Evolutionary conservation across 1,284 basidiomycete species (phyloP), one percentile per base, ranked within the genome.

Genomic region (Bondarzewia mesenterica): DNA sequence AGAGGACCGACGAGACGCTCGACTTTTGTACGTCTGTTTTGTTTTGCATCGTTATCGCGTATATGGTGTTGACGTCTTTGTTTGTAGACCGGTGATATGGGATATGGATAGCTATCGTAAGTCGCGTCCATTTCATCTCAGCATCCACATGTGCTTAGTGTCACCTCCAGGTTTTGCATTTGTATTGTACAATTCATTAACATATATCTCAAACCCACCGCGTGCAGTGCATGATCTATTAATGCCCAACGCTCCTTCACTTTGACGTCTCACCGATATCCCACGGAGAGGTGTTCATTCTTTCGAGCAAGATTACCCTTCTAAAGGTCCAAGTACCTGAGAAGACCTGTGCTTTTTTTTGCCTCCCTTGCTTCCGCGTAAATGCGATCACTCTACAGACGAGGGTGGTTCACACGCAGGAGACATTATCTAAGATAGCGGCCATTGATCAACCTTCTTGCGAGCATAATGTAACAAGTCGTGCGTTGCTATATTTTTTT

Each of bases 1-100:
- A 95, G 75, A 78, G 88, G 58, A 79, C 81, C 49, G 90, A 96
- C 71, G 93, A 96, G 62, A 95, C 91, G 42, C 88, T 88, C 69
- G 93, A 95, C 57, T 97, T 97, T 67, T 97, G 93, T 95, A 66
- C 68, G 93, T 69, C 42, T 42, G 7, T 26, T 57, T 42, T 15
- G 40, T 52, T 21, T 42, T 23, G 36, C 12, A 37, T 16, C 27
- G 18, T 10, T 23, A 23, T 38, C 15, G 46, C 16, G 44, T 44
- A 50, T 29, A 51, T 50, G 42, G 49, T 55, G 41, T 44, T 55
- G 8, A 12, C 46, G 39, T 42, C 3, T 48, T 21, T 51, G 15
- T 47, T n/a, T n/a, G 21, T 58, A 80, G 78, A 80, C 57, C 76
- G 77, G 60, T 80, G 53, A 57, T 54, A 45, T 42, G 47, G 53